phyloP scores from a whole-genome alignment of 2,329 filamentous ascomycete species.

The Penicillium italicum region DNA sequence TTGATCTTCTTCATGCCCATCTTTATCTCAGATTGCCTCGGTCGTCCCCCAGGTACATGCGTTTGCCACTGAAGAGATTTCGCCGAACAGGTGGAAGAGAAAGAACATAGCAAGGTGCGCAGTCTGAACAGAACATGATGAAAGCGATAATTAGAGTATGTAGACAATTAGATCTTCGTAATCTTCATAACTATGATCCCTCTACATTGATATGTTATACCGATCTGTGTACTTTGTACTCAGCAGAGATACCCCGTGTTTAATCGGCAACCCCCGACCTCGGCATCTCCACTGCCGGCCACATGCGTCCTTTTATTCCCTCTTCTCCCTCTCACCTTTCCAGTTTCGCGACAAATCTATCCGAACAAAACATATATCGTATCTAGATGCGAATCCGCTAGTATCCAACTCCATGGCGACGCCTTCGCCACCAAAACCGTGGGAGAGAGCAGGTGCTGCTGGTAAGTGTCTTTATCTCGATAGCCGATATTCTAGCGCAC shows the following conservation, averaged over 20 bases:
- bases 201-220: neutral
- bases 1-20: neutral
- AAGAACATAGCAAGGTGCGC: neutral
- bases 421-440: conserved; percentile 89
- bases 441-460: conserved; percentile 73
- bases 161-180: neutral
- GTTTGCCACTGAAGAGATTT: conserved; percentile 23
- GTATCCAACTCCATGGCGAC: conserved; percentile 50
- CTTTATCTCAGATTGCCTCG: conserved; percentile 1
- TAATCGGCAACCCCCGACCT: conserved; percentile 24
- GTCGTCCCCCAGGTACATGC: conserved; percentile 1
- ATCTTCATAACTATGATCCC: neutral
- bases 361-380: neutral
- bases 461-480: conserved; percentile 42
- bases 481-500: neutral
- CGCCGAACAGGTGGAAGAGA: neutral
- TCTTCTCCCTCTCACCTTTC: conserved; percentile 11
- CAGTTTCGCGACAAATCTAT: conserved; percentile 1
- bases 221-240: neutral
- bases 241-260: neutral
- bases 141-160: neutral
- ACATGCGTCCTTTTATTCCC: conserved; percentile 21
- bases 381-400: conserved; percentile 31
- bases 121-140: neutral
- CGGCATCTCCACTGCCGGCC: conserved; percentile 26